Percentiles rank a stretch among this genome's conserved stretches.
These are phyloP conservation scores for Pholiota molesta DNA, from an alignment of 768 basidiomycete species.

Conservation along the genomic window DNA sequence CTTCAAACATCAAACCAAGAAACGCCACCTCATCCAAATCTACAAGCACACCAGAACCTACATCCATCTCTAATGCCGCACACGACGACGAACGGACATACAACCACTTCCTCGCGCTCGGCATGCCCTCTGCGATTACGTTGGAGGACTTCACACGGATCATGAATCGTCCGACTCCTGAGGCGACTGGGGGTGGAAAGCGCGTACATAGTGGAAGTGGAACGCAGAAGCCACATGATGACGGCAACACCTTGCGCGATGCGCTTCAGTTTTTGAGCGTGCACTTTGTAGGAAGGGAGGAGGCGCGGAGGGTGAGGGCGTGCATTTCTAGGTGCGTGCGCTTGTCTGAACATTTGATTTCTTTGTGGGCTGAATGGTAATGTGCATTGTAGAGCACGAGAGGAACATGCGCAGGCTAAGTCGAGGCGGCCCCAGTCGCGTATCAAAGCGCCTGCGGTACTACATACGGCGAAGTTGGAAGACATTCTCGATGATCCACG, in stretches of 20 bases:
- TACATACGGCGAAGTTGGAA: background rate
- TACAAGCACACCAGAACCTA: background rate
- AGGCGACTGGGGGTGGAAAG: background rate
- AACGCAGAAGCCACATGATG: background rate
- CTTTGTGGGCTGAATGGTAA: background rate
- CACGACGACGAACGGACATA: constrained; percentile 3
- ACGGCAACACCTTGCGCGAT: background rate
- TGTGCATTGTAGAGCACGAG: background rate
- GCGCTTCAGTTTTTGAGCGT: background rate
- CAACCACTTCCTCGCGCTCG: constrained; percentile 5
- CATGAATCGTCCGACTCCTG: background rate
- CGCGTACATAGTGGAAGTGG: background rate
- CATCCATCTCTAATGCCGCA: background rate
- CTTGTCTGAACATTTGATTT: background rate
- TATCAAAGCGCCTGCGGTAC: background rate
- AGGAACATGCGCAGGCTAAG: background rate
- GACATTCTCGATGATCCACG: constrained; percentile 14
- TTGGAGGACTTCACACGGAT: constrained; percentile 10
- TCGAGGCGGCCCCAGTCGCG: background rate
- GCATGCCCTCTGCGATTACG: constrained; percentile 16
- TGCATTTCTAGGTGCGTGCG: constrained; percentile 9
- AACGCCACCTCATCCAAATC: background rate
- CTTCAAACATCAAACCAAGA: background rate
- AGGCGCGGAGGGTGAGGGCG: constrained; percentile 4
- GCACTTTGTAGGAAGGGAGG: constrained; percentile 16